Evolutionary conservation across 2,329 filamentous ascomycete species (phyloP).

Genomic region (Dactylella cylindrospora): DNA sequence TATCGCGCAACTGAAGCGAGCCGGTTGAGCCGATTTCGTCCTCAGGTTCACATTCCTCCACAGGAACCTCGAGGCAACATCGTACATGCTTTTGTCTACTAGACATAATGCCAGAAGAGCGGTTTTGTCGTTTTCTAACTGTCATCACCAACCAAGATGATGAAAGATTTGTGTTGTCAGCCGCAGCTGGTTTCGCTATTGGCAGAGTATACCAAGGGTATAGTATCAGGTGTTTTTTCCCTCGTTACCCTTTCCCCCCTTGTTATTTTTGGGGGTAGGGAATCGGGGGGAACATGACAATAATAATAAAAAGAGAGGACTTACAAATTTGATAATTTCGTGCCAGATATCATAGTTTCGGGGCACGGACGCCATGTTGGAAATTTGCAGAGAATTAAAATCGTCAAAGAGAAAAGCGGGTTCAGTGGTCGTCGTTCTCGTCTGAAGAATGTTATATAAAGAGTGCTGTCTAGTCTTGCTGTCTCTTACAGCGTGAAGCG

Average conservation of each 20-base stretch:
- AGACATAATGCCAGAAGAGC: slow-evolving; percentile 41
- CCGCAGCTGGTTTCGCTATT: slow-evolving; percentile 26
- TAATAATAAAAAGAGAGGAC: slow-evolving; percentile 9
- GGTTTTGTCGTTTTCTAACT: slow-evolving; percentile 44
- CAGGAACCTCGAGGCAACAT: slow-evolving; percentile 35
- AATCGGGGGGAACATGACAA: too few relatives aligned
- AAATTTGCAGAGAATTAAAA: slow-evolving; percentile 30
- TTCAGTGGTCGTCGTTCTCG: slow-evolving; percentile 31
- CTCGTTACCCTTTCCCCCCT: too few relatives aligned
- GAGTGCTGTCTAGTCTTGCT: slow-evolving; percentile 41
- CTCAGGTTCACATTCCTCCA: slow-evolving; percentile 42
- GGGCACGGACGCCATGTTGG: slow-evolving; percentile 31
- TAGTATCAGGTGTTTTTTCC: too few relatives aligned
- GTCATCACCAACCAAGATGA: slow-evolving; percentile 14
- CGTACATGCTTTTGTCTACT: slow-evolving; percentile 41
- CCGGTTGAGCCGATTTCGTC: slow-evolving; percentile 34
- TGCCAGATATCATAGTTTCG: slow-evolving; percentile 43
- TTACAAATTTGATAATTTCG: slow-evolving; percentile 38
- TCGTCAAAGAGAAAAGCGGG: slow-evolving; percentile 40
- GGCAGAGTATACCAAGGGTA: too few relatives aligned
- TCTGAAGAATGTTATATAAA: slow-evolving; percentile 41
- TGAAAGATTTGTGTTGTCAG: too few relatives aligned
- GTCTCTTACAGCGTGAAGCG: slow-evolving; percentile 39
- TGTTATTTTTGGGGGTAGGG: too few relatives aligned
- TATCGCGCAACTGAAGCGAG: slow-evolving; percentile 38